phyloP scores from a whole-genome alignment of 2,329 filamentous ascomycete genomes.

The Amylocarpus encephaloides region DNA sequence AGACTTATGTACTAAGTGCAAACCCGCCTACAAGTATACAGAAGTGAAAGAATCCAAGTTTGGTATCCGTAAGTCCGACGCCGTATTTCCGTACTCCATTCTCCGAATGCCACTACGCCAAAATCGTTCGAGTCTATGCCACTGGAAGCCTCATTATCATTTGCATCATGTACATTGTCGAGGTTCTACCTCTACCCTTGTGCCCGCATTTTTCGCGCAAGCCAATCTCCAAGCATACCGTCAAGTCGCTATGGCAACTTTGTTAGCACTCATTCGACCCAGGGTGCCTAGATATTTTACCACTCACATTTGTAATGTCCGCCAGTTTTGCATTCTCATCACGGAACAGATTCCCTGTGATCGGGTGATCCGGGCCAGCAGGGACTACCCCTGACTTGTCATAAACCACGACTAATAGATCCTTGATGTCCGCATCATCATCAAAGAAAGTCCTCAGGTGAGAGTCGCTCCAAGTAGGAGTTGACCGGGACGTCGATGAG shows the following conservation, averaged over 20 bases:
- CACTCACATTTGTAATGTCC: slow-evolving; percentile 71
- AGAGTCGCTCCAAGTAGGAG: slow-evolving; percentile 77
- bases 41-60: slow-evolving; percentile 15
- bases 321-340: slow-evolving; percentile 81
- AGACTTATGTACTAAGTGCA: background rate
- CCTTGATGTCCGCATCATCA: slow-evolving; percentile 79
- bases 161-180: slow-evolving; percentile 26
- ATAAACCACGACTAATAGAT: slow-evolving; percentile 85
- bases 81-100: slow-evolving; percentile 7
- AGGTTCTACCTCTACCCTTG: slow-evolving; percentile 23
- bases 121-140: slow-evolving; percentile 10
- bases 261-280: slow-evolving; percentile 17
- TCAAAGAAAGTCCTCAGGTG: slow-evolving; percentile 86
- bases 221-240: slow-evolving; percentile 76
- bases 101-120: slow-evolving; percentile 12
- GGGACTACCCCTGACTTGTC: slow-evolving; percentile 81
- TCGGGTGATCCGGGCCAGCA: slow-evolving; percentile 75
- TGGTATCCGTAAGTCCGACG: slow-evolving; percentile 16
- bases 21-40: slow-evolving; percentile 5
- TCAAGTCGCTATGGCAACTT: slow-evolving; percentile 61
- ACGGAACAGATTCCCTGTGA: slow-evolving; percentile 72
- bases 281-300: background rate
- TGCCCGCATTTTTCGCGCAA: slow-evolving; percentile 61
- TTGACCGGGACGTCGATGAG: slow-evolving; percentile 49
- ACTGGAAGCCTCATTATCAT: slow-evolving; percentile 19